Evolutionary conservation across 108 stramenopile species (phyloP), one percentile per base, ranked within the genome.

Genomic region (Schizochytrium sp.): DNA sequence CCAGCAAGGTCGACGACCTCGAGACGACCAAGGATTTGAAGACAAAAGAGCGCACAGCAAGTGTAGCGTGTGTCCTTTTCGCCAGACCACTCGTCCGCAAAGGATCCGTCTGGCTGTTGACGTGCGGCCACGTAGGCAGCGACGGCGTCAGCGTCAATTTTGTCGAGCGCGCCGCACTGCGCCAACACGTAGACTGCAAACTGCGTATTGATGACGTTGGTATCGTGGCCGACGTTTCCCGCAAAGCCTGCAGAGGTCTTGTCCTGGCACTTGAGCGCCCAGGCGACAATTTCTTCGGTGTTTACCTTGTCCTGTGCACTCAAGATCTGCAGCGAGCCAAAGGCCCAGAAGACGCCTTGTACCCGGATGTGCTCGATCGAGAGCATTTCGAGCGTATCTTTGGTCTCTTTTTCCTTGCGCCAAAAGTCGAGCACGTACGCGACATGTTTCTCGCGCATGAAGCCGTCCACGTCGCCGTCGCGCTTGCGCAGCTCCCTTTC

Each of bases 41-140:
- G 91, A 28, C 93, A 88, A 5, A 94, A 93, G 41, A 99, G 91
- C 6, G 98, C 98, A 90, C 98, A 99, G 91, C 99, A 99, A 4
- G 96, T 95, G 93, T 99, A 99, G 60, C 99, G 94, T 8, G 98
- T 99, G 92, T 99, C 99, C 57, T 98, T 94, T 91, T 99, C 99
- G 23, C 98, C 99, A 95, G 96, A 98, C 89, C 91, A 60, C 91
- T 99, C 99, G 18, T 98, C 99, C 5, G 93, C 93, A 91, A 99
- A 99, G 87, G 95, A 96, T n/a, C 99, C 99, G 90, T 99, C 98
- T 1, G 88, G 59, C 90, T 97, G 97, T 94, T 99, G 99, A 59
- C 98, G 92, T 5, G 93, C 89, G 8, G 90, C 76, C 14, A 99
- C 93, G 93, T 96, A 99, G 5, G 93, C 91, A 21, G 95, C 95